These are phyloP conservation scores for Nepenthes gracilis DNA, from an alignment of 148 eudicot species.

Conservation along the genomic window DNA sequence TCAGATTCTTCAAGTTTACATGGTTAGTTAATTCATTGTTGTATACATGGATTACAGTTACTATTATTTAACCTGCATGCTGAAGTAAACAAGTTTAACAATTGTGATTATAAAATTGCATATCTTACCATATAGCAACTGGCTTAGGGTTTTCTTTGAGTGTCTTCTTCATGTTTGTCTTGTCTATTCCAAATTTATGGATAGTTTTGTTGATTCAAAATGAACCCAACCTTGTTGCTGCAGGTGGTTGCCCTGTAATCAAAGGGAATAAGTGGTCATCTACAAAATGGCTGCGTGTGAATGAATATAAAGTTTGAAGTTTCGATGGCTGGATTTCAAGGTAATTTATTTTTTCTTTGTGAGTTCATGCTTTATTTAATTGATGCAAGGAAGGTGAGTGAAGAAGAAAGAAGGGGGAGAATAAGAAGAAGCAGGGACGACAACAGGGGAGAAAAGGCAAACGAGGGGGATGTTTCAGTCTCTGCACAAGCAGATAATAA, in stretches of 20 bases:
- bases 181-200: background rate
- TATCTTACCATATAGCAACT: background rate
- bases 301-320: too few species aligned
- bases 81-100: background rate
- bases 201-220: background rate
- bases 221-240: background rate
- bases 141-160: background rate
- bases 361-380: too few species aligned
- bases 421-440: too few species aligned
- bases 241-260: constrained; percentile 74
- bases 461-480: too few species aligned
- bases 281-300: too few species aligned
- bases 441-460: too few species aligned
- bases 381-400: too few species aligned
- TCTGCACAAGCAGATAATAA: too few species aligned
- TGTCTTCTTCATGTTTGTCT: background rate
- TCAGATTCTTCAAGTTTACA: constrained; percentile 84
- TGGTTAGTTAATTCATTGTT: constrained; percentile 36
- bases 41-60: background rate
- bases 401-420: too few species aligned
- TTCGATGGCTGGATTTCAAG: too few species aligned
- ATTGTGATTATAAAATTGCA: background rate
- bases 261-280: constrained; percentile 42
- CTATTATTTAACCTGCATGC: background rate
- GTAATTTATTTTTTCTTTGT: too few species aligned